Base-by-base conservation (phyloP, 495 filamentous ascomycete genomes). In the Penicillium atrosanguineum region DNA sequence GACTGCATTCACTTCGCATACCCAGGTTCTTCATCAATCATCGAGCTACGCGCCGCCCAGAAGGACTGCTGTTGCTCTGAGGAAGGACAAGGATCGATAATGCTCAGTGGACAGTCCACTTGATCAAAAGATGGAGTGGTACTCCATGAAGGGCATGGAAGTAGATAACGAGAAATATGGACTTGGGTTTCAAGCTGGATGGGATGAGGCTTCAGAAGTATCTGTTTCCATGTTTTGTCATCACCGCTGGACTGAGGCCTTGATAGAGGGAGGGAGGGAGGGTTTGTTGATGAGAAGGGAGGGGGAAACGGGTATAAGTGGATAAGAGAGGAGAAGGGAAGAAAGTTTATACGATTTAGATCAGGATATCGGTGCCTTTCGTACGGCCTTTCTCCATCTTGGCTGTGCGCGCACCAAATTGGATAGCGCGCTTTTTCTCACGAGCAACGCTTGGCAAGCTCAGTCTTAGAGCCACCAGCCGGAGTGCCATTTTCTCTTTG, bases 401-500 rank as follows among this genome's bases (percentile, higher is more conserved):
- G 9, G 90, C 90, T 9, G 88, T 94, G 53, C 89, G 77, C 7
- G 90, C 82, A 26, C 90, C 90, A 63, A 95, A 95, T 68, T 95
- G 90, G 46, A 93, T 90, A 14, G 94, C 94, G 57, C 94, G 80
- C 69, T 99, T 99, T 78, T 94, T 96, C 69, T 96, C 91, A 26
- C 69, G 76, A 3, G 94, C 85, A 0, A 88, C 89, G 4, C 63
- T 68, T 1, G 58, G 59, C 78, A 99, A 82, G 0, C 88, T 88
- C 8, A 97, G 67, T 26, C 80, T 78, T 61, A 84, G 79, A 3
- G 93, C 94, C 28, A 97, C 67, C 11, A 96, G 76, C 12, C 94
- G 78, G 36, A 97, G 71, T 1, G 94, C 72, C 65, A 83, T 85
- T 72, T 99, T 99, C 36, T 84, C 90, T 0, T 86, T 77, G 56